A percentile compares a stretch with the other conserved stretches of the same genome.
phyloP scores from a whole-genome alignment of 2,329 filamentous ascomycete genomes.

The Penicillium sp. region DNA sequence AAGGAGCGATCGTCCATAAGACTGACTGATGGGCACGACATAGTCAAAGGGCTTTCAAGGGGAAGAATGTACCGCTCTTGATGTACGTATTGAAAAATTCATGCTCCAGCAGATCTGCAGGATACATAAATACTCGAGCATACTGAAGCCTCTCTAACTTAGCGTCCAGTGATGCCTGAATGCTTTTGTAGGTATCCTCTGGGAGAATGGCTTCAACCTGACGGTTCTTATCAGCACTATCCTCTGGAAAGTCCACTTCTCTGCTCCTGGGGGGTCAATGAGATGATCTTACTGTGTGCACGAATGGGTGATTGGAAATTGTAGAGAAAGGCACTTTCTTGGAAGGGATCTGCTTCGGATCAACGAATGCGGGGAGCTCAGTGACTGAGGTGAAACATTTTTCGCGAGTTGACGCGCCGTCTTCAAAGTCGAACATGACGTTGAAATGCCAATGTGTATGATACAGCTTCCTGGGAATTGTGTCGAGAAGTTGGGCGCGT shows the following conservation, averaged over 20 bases:
- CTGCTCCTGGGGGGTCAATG: not conserved
- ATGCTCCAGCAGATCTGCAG: conserved; percentile 68
- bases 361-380: conserved; percentile 63
- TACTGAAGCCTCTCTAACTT: conserved; percentile 51
- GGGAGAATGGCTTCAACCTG: conserved; percentile 68
- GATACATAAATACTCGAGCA: conserved; percentile 67
- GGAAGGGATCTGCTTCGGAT: conserved; percentile 66
- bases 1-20: not conserved
- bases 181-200: conserved; percentile 55
- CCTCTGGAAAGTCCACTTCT: not conserved
- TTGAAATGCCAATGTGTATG: not conserved
- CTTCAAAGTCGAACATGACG: conserved; percentile 46
- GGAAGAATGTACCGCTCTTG: conserved; percentile 63
- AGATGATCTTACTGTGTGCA: conserved; percentile 58
- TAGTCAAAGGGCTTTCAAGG: not conserved
- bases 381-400: conserved; percentile 76
- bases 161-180: conserved; percentile 53
- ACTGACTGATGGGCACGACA: not conserved
- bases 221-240: conserved; percentile 44
- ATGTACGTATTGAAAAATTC: conserved; percentile 83
- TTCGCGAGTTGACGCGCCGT: conserved; percentile 37
- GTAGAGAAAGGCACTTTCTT: conserved; percentile 75
- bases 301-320: conserved; percentile 63
- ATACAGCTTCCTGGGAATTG: not conserved
- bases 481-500: not conserved